Evolutionary conservation across 805 yeast species (phyloP), one percentile per base, ranked within the genome.

Genomic region (Metschnikowia henanensis): DNA sequence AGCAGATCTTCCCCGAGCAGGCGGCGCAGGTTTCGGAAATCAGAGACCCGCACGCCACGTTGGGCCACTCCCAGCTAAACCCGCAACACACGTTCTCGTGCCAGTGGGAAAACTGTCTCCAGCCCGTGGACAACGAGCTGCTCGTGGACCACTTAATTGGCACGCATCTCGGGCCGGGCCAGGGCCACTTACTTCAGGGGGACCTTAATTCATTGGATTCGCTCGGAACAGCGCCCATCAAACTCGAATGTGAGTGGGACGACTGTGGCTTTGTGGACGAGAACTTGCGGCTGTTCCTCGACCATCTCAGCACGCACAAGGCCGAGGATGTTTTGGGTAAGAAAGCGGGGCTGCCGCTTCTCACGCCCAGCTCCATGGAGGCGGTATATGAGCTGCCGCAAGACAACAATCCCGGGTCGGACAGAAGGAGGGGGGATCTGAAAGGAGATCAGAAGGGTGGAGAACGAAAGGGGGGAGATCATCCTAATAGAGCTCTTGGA

Each of bases 231-330:
- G n/a, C n/a, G n/a, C n/a, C 39, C 4, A 49, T 55, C 13, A 47
- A 46, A 10, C 69, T 62, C 39, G 68, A 73, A 37, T 90, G 97
- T 66, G 88, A 82, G 56, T 89, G 96, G 96, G 65, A 70, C 43
- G 74, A 81, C 41, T 90, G 97, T 72, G 66, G 75, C 34, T 87
- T 73, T 57, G 67, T 69, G 17, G 73, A 84, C 22, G 59, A 65
- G 15, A 81, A 80, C 52, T 57, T 83, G 36, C 68, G 79, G 23
- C 59, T 74, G 5, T 65, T 90, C 22, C 62, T 86, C 9, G 67
- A 73, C 32, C 96, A 89, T 64, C 55, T 71, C 37, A 54, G 56
- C 35, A 41, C 57, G 17, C 76, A 71, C 45, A 65, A 59, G 36
- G 39, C 20, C 17, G 44, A 19, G 15, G 18, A 17, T 8, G 29